phyloP scores from a whole-genome alignment of 176 grass and related monocot species.

The Miscanthus lutarioriparius region DNA sequence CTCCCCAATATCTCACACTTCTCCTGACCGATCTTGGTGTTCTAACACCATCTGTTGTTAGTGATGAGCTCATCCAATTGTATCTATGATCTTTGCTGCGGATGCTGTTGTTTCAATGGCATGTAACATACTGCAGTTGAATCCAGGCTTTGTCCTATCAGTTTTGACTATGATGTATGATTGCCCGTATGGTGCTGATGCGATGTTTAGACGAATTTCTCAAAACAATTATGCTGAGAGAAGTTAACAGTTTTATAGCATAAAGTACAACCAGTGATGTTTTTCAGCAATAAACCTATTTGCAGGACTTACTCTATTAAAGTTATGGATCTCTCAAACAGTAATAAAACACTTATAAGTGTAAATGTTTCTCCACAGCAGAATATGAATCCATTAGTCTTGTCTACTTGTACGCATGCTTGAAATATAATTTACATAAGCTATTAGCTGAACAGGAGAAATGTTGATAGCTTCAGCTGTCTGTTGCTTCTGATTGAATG shows the following conservation, averaged over 20 bases:
- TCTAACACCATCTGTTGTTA: slow-evolving; percentile 77
- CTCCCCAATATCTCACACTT: slow-evolving; percentile 72
- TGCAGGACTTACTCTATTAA: neutral
- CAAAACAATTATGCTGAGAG: neutral
- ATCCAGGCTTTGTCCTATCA: neutral
- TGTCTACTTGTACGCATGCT: neutral
- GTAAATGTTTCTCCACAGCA: neutral
- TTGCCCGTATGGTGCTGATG: neutral
- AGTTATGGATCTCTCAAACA: neutral
- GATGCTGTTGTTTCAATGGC: neutral
- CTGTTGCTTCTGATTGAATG: neutral
- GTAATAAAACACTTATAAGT: neutral
- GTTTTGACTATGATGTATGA: slow-evolving; percentile 11
- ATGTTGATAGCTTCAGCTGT: neutral
- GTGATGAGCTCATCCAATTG: slow-evolving; percentile 77
- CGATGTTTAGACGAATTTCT: neutral
- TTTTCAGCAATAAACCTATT: neutral
- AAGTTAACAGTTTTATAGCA: slow-evolving; percentile 27
- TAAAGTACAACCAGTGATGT: neutral
- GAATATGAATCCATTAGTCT: neutral
- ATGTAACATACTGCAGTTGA: neutral
- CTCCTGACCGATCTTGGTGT: slow-evolving; percentile 76
- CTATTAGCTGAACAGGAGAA: neutral
- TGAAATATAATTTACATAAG: neutral
- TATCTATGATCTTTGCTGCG: slow-evolving; percentile 46